These are phyloP conservation scores for Butyriboletus appendiculatus DNA, from an alignment of 1,284 basidiomycete species.

Conservation along the genomic window DNA sequence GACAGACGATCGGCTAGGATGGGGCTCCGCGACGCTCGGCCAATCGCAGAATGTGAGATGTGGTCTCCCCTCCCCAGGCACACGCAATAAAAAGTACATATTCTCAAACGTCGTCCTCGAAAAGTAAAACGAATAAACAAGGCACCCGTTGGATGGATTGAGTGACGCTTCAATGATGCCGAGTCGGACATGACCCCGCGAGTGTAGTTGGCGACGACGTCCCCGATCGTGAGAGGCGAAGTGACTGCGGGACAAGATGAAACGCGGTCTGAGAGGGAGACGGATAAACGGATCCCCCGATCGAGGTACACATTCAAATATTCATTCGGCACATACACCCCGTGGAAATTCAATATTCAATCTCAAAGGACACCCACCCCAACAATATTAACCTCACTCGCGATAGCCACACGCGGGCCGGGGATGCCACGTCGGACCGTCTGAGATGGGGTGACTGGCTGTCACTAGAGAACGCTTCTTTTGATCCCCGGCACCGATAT, in stretches of 20 bases:
- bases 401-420: neutral
- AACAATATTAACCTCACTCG: neutral
- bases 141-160: neutral
- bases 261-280: neutral
- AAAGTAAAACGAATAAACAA: neutral
- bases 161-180: neutral
- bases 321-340: no score
- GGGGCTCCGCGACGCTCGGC: neutral
- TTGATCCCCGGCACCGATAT: neutral
- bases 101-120: neutral
- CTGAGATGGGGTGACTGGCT: neutral
- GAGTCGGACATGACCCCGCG: neutral
- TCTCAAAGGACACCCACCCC: neutral
- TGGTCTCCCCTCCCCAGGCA: no score
- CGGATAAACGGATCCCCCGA: neutral
- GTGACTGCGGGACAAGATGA: neutral
- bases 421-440: neutral
- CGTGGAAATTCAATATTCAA: neutral
- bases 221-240: neutral
- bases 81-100: no score
- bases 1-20: neutral
- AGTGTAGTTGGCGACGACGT: neutral
- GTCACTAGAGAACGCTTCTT: neutral
- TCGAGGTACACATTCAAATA: neutral
- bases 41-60: no score